A percentile compares a stretch with the other conserved stretches of the same genome.
These are phyloP conservation scores for Coniochaeta sp. DNA, from an alignment of 2,329 filamentous ascomycete genomes.

Conservation along the genomic window DNA sequence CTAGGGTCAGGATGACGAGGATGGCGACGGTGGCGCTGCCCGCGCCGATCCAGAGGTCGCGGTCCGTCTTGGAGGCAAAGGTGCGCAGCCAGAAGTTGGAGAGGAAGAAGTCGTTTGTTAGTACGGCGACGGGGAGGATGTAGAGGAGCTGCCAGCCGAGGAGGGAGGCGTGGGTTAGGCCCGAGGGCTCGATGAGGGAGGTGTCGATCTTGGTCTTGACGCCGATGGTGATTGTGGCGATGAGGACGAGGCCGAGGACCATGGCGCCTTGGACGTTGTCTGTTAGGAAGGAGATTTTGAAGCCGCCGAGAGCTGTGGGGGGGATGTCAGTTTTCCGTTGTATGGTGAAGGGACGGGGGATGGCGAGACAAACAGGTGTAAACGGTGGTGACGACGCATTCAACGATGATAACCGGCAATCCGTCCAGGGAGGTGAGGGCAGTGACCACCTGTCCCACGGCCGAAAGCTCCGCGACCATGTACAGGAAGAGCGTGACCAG, in stretches of 20 bases:
- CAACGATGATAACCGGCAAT: slow-evolving; percentile 68
- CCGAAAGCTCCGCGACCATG: slow-evolving; percentile 80
- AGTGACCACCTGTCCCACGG: slow-evolving; percentile 70
- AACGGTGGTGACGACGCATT: slow-evolving; percentile 71
- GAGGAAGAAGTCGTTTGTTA: slow-evolving; percentile 84
- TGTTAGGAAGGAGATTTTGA: slow-evolving; percentile 77
- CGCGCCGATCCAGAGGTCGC: slow-evolving; percentile 68
- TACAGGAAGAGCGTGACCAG: slow-evolving; percentile 78
- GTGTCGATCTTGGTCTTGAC: slow-evolving; percentile 66
- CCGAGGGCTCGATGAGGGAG: slow-evolving; percentile 60
- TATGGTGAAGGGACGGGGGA: not conserved
- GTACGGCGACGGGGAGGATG: slow-evolving; percentile 71
- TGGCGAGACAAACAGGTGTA: slow-evolving; percentile 60
- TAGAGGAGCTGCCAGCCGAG: slow-evolving; percentile 83
- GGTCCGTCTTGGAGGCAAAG: slow-evolving; percentile 73
- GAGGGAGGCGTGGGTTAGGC: slow-evolving; percentile 59
- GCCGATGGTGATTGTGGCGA: slow-evolving; percentile 72
- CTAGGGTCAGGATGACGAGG: slow-evolving; percentile 63
- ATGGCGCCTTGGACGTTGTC: slow-evolving; percentile 76
- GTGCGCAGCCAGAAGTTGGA: slow-evolving; percentile 80
- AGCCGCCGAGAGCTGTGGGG: slow-evolving; percentile 64
- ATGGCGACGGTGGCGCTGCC: slow-evolving; percentile 60
- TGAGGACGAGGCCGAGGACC: slow-evolving; percentile 67
- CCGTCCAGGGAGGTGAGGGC: slow-evolving; percentile 68
- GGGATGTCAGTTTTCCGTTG: not conserved